Conservation (phyloP, 495 filamentous ascomycete species). For the Alectoria sarmentosa region DNA sequence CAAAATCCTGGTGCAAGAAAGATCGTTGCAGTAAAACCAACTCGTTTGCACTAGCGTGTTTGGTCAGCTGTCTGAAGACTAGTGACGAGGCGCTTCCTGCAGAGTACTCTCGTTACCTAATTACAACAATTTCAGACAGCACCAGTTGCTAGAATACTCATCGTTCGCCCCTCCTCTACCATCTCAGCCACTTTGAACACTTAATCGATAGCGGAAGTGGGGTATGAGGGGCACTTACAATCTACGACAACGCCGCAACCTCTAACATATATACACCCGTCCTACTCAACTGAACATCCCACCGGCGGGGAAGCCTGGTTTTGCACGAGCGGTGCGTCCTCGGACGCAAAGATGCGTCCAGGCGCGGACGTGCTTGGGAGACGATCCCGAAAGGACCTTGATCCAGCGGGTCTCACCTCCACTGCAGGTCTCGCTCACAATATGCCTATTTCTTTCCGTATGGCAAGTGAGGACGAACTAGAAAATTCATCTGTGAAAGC, state of each 20-base stretch:
- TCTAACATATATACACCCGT: background rate
- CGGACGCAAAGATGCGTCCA: constrained; percentile 19
- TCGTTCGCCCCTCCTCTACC: background rate
- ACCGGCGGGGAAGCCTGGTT: background rate
- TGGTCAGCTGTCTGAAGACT: background rate
- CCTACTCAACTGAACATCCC: background rate
- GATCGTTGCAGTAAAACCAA: background rate
- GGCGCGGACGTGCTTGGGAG: constrained; percentile 15
- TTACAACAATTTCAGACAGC: background rate
- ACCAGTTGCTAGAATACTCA: background rate
- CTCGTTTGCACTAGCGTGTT: background rate
- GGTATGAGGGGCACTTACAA: constrained; percentile 2
- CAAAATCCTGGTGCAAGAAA: background rate
- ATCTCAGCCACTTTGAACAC: background rate
- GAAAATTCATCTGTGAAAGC: constrained; percentile 20
- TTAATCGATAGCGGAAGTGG: background rate
- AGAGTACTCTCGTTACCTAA: background rate
- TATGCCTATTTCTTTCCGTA: constrained; percentile 43
- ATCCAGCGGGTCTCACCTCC: constrained; percentile 10
- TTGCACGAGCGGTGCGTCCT: background rate
- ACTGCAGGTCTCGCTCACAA: constrained; percentile 10
- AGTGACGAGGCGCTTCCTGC: too few species aligned
- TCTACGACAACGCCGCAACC: background rate
- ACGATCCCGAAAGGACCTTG: constrained; percentile 23
- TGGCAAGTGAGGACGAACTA: constrained; percentile 28